Base-by-base conservation (phyloP, 441 rosid genomes). In the Erodium moschatum region DNA sequence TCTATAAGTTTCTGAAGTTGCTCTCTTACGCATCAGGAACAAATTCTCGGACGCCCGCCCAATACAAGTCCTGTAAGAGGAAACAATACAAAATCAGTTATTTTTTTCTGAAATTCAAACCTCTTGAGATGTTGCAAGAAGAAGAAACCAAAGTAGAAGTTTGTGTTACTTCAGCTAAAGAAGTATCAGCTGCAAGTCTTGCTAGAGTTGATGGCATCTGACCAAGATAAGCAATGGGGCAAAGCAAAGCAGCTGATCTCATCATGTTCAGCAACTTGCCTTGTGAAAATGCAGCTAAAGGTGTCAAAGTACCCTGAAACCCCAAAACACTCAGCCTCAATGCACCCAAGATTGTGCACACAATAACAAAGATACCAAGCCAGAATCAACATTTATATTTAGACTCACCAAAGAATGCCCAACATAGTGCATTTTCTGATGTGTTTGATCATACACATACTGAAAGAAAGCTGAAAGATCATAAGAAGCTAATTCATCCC, bases 41-140 rank as follows among this genome's bases (percentile, higher is more conserved):
- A n/a, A 84, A 84, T 69, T 84, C 79, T 16, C 48, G 75, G 19
- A 80, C 73, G 13, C 85, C 85, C 19, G 81, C 70, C 83, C 81
- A 74, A 71, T 80, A 80, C 64, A 77, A n/a, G 11, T 82, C 80
- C 87, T 84, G 78, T 63, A 13, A 10, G n/a, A 42, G 11, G 54
- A 10, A 16, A 52, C 9, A 52, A 52, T 24, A 16, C 24, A 18
- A 61, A 16, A 10, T 27, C 12, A 38, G n/a, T 31, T 50, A 24
- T 5, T 44, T 63, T 11, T 18, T 11, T 0, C 70, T 60, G 33
- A 54, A 65, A 44, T 44, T 0, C 35, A 35, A 61, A 67, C 15
- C 13, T 19, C 61, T 35, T 35, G 18, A 56, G 29, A 16, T 0
- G 2, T 0, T 60, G 44, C n/a, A 20, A 16, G 16, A 56, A 19